Base-by-base conservation (phyloP, 2,329 filamentous ascomycete genomes). In the Monilinia vaccinii-corymbosi region DNA sequence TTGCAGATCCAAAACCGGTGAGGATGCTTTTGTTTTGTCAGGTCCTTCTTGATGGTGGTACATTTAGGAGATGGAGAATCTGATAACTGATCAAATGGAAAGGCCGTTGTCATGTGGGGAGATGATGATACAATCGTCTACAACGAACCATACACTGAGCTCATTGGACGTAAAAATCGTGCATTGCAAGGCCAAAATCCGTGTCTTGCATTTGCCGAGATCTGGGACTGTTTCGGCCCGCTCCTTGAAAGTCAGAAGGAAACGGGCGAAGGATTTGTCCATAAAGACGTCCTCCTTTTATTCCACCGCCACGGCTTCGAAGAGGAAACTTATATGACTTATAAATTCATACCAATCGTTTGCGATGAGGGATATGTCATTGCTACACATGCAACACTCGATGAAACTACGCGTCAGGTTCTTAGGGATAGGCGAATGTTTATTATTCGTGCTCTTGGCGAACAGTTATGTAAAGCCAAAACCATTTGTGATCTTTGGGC, bases 321-420 rank as follows among this genome's bases (percentile, higher is more conserved):
- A 1, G 88, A 94, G 71, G 89, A 94, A 69, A 85, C 88, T 0
- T 93, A 88, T 69, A 92, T 91, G 71, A 89, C 86, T 45, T 93
- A 88, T 88, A 87, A 84, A 1, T 83, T 92, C 49, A 86, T 91
- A n/a, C 89, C 89, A 0, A 78, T 93, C 63, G 83, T 92, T 3
- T 89, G 88, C 8, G 78, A 79, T 23, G 86, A 91, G 52, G 87
- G 88, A 2, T 81, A 81, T 16, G 86, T 92, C 5, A 83, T 88
- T 62, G 89, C 87, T 1, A 72, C 92, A 0, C 92, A 90, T 71
- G 34, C 28, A 25, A 87, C 88, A 1, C 82, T 86, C 0, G 92
- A 92, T 64, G 89, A 93, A 65, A 90, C 90, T 68, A 93, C 89
- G 1, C 75, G 86, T 28, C 80, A 88, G 36, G 88, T 87, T 66